phyloP scores from a whole-genome alignment of 2,329 filamentous ascomycete genomes.

The Septoria petroselini region DNA sequence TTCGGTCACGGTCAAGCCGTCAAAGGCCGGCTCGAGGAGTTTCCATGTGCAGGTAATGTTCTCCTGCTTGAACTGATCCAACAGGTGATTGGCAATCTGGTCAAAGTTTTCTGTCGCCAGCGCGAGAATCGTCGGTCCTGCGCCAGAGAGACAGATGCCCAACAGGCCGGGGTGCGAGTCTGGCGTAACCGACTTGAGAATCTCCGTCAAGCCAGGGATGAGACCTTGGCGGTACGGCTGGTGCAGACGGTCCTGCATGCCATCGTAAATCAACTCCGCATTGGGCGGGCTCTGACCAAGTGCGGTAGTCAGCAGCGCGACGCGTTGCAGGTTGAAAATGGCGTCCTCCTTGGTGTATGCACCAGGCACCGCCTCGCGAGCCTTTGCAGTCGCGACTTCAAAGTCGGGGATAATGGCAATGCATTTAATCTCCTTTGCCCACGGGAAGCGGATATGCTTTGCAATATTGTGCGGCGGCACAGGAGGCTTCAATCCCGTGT shows the following conservation, averaged over 20 bases:
- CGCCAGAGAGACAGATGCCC: constrained; percentile 91
- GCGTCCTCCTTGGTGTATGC: constrained; percentile 78
- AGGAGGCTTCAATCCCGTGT: constrained; percentile 82
- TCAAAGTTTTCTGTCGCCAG: constrained; percentile 88
- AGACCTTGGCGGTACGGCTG: constrained; percentile 91
- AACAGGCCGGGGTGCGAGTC: constrained; percentile 81
- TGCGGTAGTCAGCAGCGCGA: constrained; percentile 84
- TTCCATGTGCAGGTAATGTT: constrained; percentile 81
- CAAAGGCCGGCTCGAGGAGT: constrained; percentile 81
- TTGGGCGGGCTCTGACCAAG: constrained; percentile 87
- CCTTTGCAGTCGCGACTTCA: constrained; percentile 89
- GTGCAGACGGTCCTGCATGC: constrained; percentile 98
- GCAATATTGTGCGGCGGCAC: constrained; percentile 89
- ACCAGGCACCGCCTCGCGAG: constrained; percentile 77
- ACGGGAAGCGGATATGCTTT: constrained; percentile 92
- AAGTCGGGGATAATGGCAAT: constrained; percentile 96
- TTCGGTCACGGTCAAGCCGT: constrained; percentile 49
- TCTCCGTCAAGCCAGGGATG: constrained; percentile 86
- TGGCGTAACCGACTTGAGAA: constrained; percentile 87
- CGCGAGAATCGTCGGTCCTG: constrained; percentile 90
- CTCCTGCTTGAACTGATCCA: constrained; percentile 68
- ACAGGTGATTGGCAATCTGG: constrained; percentile 68
- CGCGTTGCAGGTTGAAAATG: constrained; percentile 92
- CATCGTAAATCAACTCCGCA: constrained; percentile 89
- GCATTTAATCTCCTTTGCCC: constrained; percentile 93